Conservation (phyloP, 2,329 filamentous ascomycete species). For the Apiospora koreana region DNA sequence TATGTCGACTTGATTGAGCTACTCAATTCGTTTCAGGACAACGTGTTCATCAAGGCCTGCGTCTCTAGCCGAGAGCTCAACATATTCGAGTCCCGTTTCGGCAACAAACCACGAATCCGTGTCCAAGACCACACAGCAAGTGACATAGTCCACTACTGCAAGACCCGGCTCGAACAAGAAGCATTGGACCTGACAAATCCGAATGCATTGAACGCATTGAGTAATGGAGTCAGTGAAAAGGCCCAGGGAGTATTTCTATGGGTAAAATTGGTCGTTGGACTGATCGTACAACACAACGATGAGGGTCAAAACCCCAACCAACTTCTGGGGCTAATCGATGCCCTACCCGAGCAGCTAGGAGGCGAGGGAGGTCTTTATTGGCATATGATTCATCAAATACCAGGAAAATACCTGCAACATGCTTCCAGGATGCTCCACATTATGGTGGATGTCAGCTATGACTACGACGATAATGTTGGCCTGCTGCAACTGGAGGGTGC, state of each 20-base stretch:
- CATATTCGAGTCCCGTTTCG: slow-evolving; percentile 5
- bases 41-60: neutral
- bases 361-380: neutral
- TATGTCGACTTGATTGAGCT: neutral
- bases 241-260: slow-evolving; percentile 14
- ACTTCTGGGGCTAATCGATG: slow-evolving; percentile 6
- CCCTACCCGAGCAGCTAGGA: neutral
- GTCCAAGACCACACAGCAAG: slow-evolving; percentile 11
- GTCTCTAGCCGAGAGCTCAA: slow-evolving; percentile 14
- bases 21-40: neutral
- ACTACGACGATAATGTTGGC: no score
- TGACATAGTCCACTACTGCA: slow-evolving; percentile 13
- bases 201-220: no score
- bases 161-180: neutral
- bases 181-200: neutral
- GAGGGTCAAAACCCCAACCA: no score
- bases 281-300: neutral
- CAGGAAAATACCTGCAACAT: neutral
- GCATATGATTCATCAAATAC: neutral
- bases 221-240: neutral
- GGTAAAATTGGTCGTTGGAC: slow-evolving; percentile 8
- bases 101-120: neutral
- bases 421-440: neutral
- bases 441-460: no score
- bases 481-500: neutral